Percentiles rank a stretch among this genome's conserved stretches.
Conservation (phyloP, 2,329 filamentous ascomycete species). For the Trichoderma polysporum region DNA sequence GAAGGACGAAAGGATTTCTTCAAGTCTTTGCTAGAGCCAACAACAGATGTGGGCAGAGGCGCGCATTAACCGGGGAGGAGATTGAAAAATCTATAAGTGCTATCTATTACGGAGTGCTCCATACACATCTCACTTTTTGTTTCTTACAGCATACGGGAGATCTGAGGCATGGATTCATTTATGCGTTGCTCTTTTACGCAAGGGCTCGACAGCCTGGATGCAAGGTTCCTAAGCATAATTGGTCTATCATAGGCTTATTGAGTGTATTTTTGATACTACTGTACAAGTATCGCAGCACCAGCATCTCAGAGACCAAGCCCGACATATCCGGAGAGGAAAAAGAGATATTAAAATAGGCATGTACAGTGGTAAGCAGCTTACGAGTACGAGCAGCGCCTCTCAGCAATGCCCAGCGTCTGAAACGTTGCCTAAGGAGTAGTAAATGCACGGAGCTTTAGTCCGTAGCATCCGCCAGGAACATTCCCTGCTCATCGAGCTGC, state of each 20-base stretch:
- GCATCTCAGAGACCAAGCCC: not conserved
- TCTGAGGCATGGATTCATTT: slow-evolving; percentile 2
- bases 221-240: not conserved
- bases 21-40: not conserved
- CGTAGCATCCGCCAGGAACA: not conserved
- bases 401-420: not conserved
- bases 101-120: not conserved
- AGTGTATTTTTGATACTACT: too few relatives aligned
- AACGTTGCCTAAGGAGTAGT: not conserved
- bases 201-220: not conserved
- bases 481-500: not conserved
- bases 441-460: not conserved
- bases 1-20: not conserved
- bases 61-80: not conserved
- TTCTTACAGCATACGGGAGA: not conserved
- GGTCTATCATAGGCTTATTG: too few relatives aligned
- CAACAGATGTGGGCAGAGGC: not conserved
- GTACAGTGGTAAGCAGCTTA: not conserved
- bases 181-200: not conserved
- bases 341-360: not conserved
- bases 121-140: not conserved
- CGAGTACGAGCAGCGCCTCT: not conserved
- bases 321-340: not conserved
- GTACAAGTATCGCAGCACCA: not conserved
- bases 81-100: not conserved